A percentile compares a stretch with the other conserved stretches of the same genome.
These are phyloP conservation scores for Penicillium sp. DNA, from an alignment of 2,329 filamentous ascomycete species.

Conservation along the genomic window DNA sequence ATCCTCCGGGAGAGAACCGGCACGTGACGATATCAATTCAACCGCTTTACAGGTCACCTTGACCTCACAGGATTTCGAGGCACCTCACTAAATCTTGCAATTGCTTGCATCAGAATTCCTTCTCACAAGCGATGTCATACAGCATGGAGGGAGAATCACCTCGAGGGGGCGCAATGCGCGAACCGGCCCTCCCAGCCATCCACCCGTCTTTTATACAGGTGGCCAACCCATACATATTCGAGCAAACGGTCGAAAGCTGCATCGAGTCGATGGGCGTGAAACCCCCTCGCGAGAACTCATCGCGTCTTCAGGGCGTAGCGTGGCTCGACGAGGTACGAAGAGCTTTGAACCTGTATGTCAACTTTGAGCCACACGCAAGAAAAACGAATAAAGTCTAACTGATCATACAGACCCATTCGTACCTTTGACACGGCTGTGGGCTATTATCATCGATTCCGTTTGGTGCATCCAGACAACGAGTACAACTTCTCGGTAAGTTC, in stretches of 20 bases:
- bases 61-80: not conserved
- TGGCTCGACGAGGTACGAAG: slow-evolving; percentile 85
- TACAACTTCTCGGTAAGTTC: slow-evolving; percentile 67
- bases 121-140: slow-evolving; percentile 16
- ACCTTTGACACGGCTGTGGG: slow-evolving; percentile 90
- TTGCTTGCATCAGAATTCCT: not conserved
- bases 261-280: slow-evolving; percentile 70
- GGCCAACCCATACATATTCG: slow-evolving; percentile 76
- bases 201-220: slow-evolving; percentile 67
- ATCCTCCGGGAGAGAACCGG: not conserved
- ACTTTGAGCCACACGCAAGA: slow-evolving; percentile 2
- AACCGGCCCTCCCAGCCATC: slow-evolving; percentile 44
- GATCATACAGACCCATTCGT: slow-evolving; percentile 68
- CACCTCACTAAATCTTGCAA: slow-evolving; percentile 2
- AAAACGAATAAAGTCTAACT: slow-evolving; percentile 8
- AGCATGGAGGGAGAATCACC: slow-evolving; percentile 22
- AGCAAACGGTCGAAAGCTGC: slow-evolving; percentile 75
- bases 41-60: not conserved
- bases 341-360: slow-evolving; percentile 72
- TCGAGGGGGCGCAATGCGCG: slow-evolving; percentile 11
- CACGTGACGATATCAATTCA: slow-evolving; percentile 7
- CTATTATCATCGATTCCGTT: slow-evolving; percentile 91
- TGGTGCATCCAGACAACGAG: slow-evolving; percentile 80
- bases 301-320: slow-evolving; percentile 81
- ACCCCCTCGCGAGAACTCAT: slow-evolving; percentile 75